Percentiles rank a stretch among this genome's conserved stretches.
phyloP scores from a whole-genome alignment of 2,329 filamentous ascomycete species.

The Diaporthe vexans region DNA sequence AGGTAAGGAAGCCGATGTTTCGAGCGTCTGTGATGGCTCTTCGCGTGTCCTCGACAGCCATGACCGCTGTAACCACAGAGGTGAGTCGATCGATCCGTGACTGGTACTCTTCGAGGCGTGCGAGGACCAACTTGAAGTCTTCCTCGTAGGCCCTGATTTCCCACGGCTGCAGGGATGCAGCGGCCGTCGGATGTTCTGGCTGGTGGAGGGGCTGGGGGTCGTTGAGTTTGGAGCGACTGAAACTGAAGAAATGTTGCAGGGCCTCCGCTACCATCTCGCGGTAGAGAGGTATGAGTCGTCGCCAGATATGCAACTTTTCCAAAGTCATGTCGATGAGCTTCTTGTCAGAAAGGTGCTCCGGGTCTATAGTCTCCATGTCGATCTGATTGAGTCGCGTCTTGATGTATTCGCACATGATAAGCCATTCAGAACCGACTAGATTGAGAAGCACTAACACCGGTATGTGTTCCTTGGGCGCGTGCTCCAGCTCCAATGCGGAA shows the following conservation, averaged over 20 bases:
- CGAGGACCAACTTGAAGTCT: neutral
- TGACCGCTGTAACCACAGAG: neutral
- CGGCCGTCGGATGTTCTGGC: neutral
- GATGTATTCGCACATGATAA: neutral
- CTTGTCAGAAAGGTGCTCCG: neutral
- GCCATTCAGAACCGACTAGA: neutral
- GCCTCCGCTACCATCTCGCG: neutral
- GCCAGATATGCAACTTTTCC: neutral
- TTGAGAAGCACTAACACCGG: neutral
- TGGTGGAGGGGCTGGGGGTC: neutral
- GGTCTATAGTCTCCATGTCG: neutral
- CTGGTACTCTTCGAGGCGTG: neutral
- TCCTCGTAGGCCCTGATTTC: neutral
- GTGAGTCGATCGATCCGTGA: neutral
- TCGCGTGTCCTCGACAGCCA: neutral
- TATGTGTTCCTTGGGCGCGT: neutral
- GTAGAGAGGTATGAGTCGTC: neutral
- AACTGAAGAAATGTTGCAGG: neutral
- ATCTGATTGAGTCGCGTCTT: conserved; percentile 1
- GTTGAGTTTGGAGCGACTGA: neutral
- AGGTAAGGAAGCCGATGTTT: neutral
- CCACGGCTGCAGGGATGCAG: neutral
- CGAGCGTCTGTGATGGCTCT: neutral
- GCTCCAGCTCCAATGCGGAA: neutral
- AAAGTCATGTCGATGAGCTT: neutral